Conservation (phyloP, 257 asterid species). For the Solanum appendiculatum region DNA sequence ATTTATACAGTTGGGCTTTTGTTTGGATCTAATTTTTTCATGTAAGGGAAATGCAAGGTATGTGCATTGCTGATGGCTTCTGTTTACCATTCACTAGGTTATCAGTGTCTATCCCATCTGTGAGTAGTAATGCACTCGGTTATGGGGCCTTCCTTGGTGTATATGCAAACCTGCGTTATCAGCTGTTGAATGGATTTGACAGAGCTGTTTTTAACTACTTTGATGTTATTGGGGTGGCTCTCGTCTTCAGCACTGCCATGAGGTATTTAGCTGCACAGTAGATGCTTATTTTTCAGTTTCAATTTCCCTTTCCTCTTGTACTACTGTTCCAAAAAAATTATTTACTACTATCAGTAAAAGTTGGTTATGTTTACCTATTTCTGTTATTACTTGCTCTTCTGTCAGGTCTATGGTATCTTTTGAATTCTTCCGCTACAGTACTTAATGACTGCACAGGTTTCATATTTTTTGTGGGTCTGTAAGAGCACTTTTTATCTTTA, state of each 20-base stretch:
- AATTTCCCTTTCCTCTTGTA: not conserved
- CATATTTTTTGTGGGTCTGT: not conserved
- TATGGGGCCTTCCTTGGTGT: constrained; percentile 97
- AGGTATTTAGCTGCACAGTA: constrained; percentile 35
- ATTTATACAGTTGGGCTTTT: not conserved
- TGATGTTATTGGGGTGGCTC: constrained; percentile 89
- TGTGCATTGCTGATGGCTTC: not conserved
- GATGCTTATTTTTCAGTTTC: not conserved
- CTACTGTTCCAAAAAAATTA: not conserved
- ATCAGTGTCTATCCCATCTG: constrained; percentile 75
- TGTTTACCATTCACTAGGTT: constrained; percentile 29
- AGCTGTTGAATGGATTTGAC: constrained; percentile 84
- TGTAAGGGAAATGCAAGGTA: not conserved
- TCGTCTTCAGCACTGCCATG: constrained; percentile 67
- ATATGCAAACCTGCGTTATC: constrained; percentile 86
- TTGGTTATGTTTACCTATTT: not conserved
- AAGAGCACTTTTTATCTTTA: not conserved
- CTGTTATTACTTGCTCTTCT: not conserved
- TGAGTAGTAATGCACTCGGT: constrained; percentile 86
- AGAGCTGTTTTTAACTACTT: constrained; percentile 56
- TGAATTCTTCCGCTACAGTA: not conserved
- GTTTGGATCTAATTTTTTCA: not conserved
- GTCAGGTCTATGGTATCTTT: not conserved
- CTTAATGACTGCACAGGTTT: not conserved
- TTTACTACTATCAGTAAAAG: not conserved